phyloP scores from a whole-genome alignment of 2,329 filamentous ascomycete genomes.

The Claviceps sp. region DNA sequence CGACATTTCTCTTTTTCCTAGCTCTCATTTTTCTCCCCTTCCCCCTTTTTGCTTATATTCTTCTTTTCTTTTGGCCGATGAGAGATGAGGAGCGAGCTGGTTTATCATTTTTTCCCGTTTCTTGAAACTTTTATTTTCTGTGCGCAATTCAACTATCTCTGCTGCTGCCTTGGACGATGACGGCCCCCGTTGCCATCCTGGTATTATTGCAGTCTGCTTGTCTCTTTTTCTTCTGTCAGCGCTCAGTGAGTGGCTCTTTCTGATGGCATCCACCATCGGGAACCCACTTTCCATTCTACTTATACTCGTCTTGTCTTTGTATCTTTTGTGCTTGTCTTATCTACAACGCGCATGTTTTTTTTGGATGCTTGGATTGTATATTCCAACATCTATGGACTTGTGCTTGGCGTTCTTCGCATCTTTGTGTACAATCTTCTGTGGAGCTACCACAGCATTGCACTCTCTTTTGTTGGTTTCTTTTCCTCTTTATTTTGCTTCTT shows the following conservation, averaged over 20 bases:
- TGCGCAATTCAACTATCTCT: not conserved
- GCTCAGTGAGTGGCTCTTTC: not conserved
- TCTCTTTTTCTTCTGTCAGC: not conserved
- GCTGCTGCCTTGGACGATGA: not conserved
- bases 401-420: slow-evolving; percentile 3
- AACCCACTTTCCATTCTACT: not conserved
- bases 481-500: not conserved
- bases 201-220: not conserved
- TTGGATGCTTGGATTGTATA: not conserved
- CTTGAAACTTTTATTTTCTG: not conserved
- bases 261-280: not conserved
- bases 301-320: too few relatives aligned
- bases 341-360: not conserved
- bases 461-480: not conserved
- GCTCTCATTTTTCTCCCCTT: not conserved
- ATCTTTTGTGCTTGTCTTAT: not conserved
- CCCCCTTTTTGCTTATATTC: not conserved
- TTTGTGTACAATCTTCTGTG: not conserved
- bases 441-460: not conserved
- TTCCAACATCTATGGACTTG: not conserved
- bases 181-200: not conserved
- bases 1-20: not conserved
- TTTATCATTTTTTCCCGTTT: not conserved
- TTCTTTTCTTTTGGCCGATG: not conserved
- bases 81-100: not conserved